These are phyloP conservation scores for Chytridium lagenaria DNA, from an alignment of 371 early-diverging fungal species.

Conservation along the genomic window DNA sequence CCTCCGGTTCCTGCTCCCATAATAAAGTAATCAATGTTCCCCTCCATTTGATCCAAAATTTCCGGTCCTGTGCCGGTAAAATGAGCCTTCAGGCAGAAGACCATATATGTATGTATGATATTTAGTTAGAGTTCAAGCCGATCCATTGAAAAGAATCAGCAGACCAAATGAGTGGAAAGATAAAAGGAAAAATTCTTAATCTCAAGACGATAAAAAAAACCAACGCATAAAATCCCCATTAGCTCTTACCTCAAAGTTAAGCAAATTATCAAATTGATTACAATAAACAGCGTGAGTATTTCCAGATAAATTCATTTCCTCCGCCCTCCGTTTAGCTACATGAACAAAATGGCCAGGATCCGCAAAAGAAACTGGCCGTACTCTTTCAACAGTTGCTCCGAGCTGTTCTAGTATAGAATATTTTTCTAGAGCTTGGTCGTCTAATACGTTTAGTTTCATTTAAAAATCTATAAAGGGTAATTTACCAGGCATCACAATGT, in stretches of 20 bases:
- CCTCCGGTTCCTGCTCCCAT: conserved; percentile 83
- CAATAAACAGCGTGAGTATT: conserved; percentile 57
- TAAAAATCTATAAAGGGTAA: neutral
- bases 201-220: conserved; percentile 85
- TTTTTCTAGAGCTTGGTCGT: conserved; percentile 92
- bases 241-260: conserved; percentile 64
- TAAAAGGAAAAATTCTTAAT: conserved; percentile 73
- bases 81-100: conserved; percentile 63
- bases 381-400: conserved; percentile 91
- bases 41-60: conserved; percentile 75
- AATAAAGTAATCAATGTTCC: conserved; percentile 75
- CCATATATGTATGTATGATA: no score
- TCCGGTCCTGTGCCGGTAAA: conserved; percentile 90
- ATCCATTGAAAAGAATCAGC: no score
- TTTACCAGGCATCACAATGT: conserved; percentile 90
- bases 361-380: conserved; percentile 90
- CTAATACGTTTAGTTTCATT: conserved; percentile 34
- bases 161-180: neutral
- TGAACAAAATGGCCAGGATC: conserved; percentile 92
- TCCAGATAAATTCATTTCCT: conserved; percentile 60
- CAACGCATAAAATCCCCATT: conserved; percentile 27
- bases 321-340: conserved; percentile 78
- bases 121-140: no score
- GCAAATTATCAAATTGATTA: conserved; percentile 93
- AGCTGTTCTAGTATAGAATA: conserved; percentile 79